phyloP scores from a whole-genome alignment of 192 early-diverging fungal species.

The Chytriomyces hyalinus region DNA sequence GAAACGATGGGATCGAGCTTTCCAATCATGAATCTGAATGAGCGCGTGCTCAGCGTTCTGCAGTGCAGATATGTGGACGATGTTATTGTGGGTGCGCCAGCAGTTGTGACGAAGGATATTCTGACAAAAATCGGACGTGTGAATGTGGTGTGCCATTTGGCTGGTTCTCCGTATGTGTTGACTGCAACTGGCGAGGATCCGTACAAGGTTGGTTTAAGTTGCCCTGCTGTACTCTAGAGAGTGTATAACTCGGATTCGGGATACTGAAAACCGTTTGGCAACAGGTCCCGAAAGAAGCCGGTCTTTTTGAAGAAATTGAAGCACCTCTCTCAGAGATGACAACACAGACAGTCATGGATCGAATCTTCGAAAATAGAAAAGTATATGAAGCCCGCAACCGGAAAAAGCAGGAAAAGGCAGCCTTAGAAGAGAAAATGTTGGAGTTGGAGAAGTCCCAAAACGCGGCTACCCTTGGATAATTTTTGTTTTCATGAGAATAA shows the following conservation, averaged over 20 bases:
- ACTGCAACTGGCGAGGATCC: slow-evolving; percentile 83
- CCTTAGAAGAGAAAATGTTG: slow-evolving; percentile 45
- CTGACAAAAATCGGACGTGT: slow-evolving; percentile 87
- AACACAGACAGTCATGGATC: slow-evolving; percentile 83
- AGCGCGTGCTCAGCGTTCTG: slow-evolving; percentile 90
- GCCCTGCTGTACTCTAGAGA: background rate
- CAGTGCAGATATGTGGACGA: slow-evolving; percentile 94
- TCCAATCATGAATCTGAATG: slow-evolving; percentile 95
- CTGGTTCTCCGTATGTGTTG: slow-evolving; percentile 59
- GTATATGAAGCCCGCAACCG: slow-evolving; percentile 57
- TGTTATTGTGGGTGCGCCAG: slow-evolving; percentile 91
- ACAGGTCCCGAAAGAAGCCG: slow-evolving; percentile 76
- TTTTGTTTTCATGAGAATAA: no score
- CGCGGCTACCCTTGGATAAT: no score
- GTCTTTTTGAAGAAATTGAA: slow-evolving; percentile 81
- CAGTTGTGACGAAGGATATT: slow-evolving; percentile 84
- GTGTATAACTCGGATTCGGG: background rate
- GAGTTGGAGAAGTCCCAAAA: slow-evolving; percentile 31
- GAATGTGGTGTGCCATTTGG: slow-evolving; percentile 78
- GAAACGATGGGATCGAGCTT: slow-evolving; percentile 84
- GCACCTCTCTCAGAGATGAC: slow-evolving; percentile 78
- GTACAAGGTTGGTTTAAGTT: slow-evolving; percentile 61
- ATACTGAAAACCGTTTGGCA: slow-evolving; percentile 1
- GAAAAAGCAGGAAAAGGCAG: slow-evolving; percentile 57
- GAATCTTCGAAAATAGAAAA: slow-evolving; percentile 87